Conservation (phyloP, 306 rosid genomes). For the Quercus wislizeni region DNA sequence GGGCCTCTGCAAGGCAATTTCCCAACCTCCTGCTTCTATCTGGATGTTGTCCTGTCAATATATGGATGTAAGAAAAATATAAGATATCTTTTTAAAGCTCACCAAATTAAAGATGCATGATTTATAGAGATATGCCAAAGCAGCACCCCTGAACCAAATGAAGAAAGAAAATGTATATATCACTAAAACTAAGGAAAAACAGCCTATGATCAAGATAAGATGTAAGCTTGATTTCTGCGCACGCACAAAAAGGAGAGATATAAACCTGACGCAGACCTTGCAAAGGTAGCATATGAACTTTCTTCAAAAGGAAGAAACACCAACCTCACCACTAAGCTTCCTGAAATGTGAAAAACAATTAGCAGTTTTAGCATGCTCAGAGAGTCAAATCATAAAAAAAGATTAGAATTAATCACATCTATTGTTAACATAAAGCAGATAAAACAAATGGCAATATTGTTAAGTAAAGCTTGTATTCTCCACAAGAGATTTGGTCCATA, state of each 20-base stretch:
- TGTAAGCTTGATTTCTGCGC: background rate
- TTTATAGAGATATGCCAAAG: background rate
- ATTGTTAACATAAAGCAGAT: background rate
- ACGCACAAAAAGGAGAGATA: conserved; percentile 38
- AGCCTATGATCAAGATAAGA: background rate
- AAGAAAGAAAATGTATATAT: background rate
- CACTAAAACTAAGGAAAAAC: background rate
- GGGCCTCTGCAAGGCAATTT: conserved; percentile 65
- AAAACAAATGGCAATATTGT: background rate
- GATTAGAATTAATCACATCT: background rate
- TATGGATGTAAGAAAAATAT: background rate
- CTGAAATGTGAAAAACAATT: conserved; percentile 44
- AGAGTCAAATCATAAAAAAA: background rate
- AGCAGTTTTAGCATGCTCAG: conserved; percentile 10
- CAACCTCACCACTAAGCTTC: conserved; percentile 93
- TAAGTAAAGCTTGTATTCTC: background rate
- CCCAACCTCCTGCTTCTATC: conserved; percentile 66
- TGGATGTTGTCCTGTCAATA: conserved; percentile 61
- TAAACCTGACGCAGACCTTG: conserved; percentile 97
- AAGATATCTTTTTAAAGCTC: conserved; percentile 11
- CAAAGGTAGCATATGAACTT: conserved; percentile 87
- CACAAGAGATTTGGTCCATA: conserved; percentile 18
- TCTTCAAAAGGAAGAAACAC: conserved; percentile 97
- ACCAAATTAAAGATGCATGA: background rate
- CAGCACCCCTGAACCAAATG: background rate